Base-by-base conservation (phyloP, 2,329 filamentous ascomycete species). In the Zalaria sp. region DNA sequence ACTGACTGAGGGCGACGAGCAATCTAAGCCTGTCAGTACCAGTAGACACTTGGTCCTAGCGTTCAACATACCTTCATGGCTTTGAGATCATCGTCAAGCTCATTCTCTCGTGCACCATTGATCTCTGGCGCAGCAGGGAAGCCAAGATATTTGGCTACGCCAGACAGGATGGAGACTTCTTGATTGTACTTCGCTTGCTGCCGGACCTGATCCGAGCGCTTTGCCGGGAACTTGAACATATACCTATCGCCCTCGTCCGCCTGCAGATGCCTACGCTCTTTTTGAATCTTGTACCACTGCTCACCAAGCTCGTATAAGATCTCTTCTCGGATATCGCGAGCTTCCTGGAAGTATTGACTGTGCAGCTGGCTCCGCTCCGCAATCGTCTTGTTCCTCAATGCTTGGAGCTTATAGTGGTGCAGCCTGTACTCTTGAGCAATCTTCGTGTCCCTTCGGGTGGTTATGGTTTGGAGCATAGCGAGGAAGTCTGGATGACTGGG, bases 111-210 rank as follows among this genome's bases (percentile, higher is more conserved):
- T 26, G 84, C 83, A 35, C 83, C 74, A 44, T 71, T 71, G 62
- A 98, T 81, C 29, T 83, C 73, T 18, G 91, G 91, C n/a, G 88
- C 91, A 28, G 89, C 88, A 31, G 91, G 91, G 63, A 98, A 98
- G 25, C 91, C 91, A 54, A 93, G 80, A 58, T 95, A 88, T 63
- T 95, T 96, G 31, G 89, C 88, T 40, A 96, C 72, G 32, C 89
- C 89, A 4, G 88, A 81, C 43, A 98, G 67, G 27, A 95, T 77
- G 0, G 88, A 93, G 4, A 98, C 88, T 59, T 98, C 91, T 49
- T 82, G 83, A 59, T 94, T 96, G 66, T 96, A 96, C 37, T 88
- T 83, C 39, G 87, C 75, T 51, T 93, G 88, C 47, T 95, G 83
- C 47, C 77, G 73, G 46, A 93, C 74, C 54, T 89, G 84, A 53